Percentiles rank a stretch among this genome's conserved stretches.
Evolutionary conservation across 2,329 filamentous ascomycete genomes (phyloP).

Genomic region (Capronia coronata): DNA sequence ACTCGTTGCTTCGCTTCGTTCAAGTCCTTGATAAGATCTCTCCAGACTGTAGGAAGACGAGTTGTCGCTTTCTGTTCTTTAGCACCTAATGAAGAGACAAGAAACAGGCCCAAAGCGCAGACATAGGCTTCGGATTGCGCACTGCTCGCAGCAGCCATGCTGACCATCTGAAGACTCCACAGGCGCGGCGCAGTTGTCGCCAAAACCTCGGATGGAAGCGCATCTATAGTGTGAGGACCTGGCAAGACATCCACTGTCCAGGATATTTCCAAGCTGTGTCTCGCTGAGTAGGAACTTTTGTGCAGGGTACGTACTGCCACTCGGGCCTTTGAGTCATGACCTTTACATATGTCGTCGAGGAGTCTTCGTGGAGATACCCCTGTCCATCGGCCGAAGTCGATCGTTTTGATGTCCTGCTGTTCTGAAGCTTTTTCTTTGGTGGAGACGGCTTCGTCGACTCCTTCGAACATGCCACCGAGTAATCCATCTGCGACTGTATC

Average conservation of each 20-base stretch:
- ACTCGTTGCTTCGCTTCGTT: conserved; percentile 62
- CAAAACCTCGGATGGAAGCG: conserved; percentile 38
- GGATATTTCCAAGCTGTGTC: conserved; percentile 64
- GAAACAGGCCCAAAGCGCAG: conserved; percentile 73
- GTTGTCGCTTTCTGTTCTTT: conserved; percentile 83
- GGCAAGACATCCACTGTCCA: conserved; percentile 68
- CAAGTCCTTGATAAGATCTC: conserved; percentile 79
- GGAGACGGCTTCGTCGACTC: conserved; percentile 30
- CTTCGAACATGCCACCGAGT: conserved; percentile 53
- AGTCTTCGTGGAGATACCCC: conserved; percentile 69
- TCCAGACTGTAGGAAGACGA: conserved; percentile 71
- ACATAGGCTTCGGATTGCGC: conserved; percentile 84
- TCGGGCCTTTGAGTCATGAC: conserved; percentile 62
- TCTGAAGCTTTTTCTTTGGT: not conserved
- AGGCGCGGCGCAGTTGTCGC: conserved; percentile 41
- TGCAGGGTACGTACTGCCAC: conserved; percentile 65
- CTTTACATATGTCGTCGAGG: conserved; percentile 80
- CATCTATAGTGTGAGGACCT: conserved; percentile 40
- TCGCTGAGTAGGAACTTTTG: conserved; percentile 65
- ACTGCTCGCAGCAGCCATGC: conserved; percentile 64
- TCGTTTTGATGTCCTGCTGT: conserved; percentile 52
- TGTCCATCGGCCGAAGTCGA: conserved; percentile 77
- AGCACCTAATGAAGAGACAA: conserved; percentile 66
- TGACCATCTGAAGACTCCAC: conserved; percentile 65
- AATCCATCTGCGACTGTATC: conserved; percentile 39